phyloP scores from a whole-genome alignment of 306 rosid genomes.

The Cyclanthera cordifolia region DNA sequence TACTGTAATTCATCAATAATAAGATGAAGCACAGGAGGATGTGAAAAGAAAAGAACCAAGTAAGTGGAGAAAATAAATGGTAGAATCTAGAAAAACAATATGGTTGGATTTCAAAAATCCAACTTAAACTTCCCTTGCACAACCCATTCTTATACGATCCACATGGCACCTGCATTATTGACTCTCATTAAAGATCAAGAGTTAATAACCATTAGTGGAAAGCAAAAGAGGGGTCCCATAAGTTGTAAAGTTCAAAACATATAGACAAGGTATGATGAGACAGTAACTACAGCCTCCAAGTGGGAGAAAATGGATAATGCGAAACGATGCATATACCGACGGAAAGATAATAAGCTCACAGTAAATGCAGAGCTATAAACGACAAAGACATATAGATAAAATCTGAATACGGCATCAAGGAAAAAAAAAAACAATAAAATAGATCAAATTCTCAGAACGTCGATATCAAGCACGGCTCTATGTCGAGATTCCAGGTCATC shows the following conservation, averaged over 20 bases:
- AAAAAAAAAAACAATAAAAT: neutral
- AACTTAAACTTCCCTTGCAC: neutral
- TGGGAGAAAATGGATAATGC: neutral
- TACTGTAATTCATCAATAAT: neutral
- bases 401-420: neutral
- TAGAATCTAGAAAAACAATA: neutral
- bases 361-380: neutral
- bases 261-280: neutral
- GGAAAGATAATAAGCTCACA: neutral
- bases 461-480: slow-evolving; percentile 10
- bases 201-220: neutral
- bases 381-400: neutral
- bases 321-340: slow-evolving; percentile 9
- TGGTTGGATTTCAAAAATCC: neutral
- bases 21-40: neutral
- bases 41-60: neutral
- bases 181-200: neutral
- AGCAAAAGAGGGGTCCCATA: slow-evolving; percentile 1
- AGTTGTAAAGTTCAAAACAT: neutral
- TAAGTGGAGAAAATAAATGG: neutral
- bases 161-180: slow-evolving; percentile 8
- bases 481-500: slow-evolving; percentile 14
- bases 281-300: neutral
- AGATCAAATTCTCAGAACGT: slow-evolving; percentile 8
- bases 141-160: neutral